These are phyloP conservation scores for Apiospora hydei DNA, from an alignment of 2,329 filamentous ascomycete genomes.

Conservation along the genomic window DNA sequence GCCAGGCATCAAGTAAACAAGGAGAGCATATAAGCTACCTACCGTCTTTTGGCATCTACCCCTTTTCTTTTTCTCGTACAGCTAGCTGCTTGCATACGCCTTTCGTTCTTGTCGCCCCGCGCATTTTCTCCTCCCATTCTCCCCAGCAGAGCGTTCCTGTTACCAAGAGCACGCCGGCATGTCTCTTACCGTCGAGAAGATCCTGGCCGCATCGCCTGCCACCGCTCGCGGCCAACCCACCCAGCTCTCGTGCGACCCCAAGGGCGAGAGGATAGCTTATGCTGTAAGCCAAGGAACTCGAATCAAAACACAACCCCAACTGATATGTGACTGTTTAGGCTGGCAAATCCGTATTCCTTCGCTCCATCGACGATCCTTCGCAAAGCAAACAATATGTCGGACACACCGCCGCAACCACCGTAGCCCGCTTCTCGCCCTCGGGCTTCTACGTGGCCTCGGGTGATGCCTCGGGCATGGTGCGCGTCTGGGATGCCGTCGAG, in stretches of 20 bases:
- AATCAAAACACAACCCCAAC: neutral
- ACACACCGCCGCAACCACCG: constrained; percentile 87
- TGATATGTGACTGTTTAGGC: constrained; percentile 63
- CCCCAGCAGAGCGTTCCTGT: neutral
- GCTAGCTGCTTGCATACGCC: neutral
- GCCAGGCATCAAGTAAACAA: constrained; percentile 15
- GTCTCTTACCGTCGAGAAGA: constrained; percentile 68
- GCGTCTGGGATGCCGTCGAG: constrained; percentile 92
- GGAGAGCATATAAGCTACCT: constrained; percentile 5
- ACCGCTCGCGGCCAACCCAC: constrained; percentile 89
- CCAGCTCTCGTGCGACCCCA: constrained; percentile 84
- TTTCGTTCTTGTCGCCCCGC: neutral
- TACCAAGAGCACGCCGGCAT: constrained; percentile 37
- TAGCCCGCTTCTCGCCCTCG: constrained; percentile 92
- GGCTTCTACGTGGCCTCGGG: constrained; percentile 95
- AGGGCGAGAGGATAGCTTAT: constrained; percentile 92
- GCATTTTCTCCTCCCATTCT: neutral
- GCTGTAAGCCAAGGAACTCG: constrained; percentile 66
- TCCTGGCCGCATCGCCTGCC: constrained; percentile 84
- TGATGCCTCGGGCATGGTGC: constrained; percentile 82
- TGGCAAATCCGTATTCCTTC: constrained; percentile 95
- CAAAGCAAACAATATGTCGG: constrained; percentile 88
- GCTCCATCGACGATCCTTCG: constrained; percentile 89
- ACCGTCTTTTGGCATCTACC: constrained; percentile 11
- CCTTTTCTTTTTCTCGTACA: neutral